Percentiles rank a stretch among this genome's conserved stretches.
phyloP scores from a whole-genome alignment of 345 rosid genomes.

The Iberis pinnata region DNA sequence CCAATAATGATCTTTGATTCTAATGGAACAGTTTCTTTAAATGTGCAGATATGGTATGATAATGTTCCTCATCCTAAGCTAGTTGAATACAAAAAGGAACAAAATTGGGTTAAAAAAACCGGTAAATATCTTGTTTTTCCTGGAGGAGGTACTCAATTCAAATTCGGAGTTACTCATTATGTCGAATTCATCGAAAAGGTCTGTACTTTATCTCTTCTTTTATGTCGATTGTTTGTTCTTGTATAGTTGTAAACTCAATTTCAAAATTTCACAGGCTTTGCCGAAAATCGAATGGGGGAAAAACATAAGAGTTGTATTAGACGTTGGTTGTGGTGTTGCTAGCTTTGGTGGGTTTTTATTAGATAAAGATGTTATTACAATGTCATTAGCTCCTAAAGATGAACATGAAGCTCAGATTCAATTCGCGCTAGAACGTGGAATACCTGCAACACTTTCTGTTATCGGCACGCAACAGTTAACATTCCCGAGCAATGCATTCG shows the following conservation, averaged over 20 bases:
- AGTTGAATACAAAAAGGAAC: slow-evolving; percentile 91
- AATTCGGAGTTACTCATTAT: slow-evolving; percentile 66
- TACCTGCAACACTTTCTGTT: slow-evolving; percentile 84
- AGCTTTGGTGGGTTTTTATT: slow-evolving; percentile 84
- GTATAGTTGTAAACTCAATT: not conserved
- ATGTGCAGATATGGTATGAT: slow-evolving; percentile 59
- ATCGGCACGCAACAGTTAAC: slow-evolving; percentile 74
- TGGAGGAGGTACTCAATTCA: slow-evolving; percentile 95
- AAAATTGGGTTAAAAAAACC: slow-evolving; percentile 70
- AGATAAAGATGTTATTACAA: slow-evolving; percentile 68
- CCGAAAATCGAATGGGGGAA: slow-evolving; percentile 67
- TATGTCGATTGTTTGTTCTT: not conserved
- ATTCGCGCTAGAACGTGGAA: slow-evolving; percentile 87
- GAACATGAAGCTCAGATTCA: slow-evolving; percentile 99
- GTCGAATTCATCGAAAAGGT: slow-evolving; percentile 63
- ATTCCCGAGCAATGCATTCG: slow-evolving; percentile 62
- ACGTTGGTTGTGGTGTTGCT: slow-evolving; percentile 94
- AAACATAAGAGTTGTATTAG: slow-evolving; percentile 59
- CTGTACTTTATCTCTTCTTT: not conserved
- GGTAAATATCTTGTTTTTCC: slow-evolving; percentile 71
- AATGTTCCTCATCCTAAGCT: slow-evolving; percentile 95
- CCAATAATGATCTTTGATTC: slow-evolving; percentile 1
- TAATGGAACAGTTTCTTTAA: not conserved
- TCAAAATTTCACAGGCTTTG: slow-evolving; percentile 41
- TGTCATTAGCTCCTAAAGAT: slow-evolving; percentile 97